Percentiles rank a stretch among this genome's conserved stretches.
Conservation (phyloP, 495 filamentous ascomycete species). For the Neurospora hispaniola region DNA sequence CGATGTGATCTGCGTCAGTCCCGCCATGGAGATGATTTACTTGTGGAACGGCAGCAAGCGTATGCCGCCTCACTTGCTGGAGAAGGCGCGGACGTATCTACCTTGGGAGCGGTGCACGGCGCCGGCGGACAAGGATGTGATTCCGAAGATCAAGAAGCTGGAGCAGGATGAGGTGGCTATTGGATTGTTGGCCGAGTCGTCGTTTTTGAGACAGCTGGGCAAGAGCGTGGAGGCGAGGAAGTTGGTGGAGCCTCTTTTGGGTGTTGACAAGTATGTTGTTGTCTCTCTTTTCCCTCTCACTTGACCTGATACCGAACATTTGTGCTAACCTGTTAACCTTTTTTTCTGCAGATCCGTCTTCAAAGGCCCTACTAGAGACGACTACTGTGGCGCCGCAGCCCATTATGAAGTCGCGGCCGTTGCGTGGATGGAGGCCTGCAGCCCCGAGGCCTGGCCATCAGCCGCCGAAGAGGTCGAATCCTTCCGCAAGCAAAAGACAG, state of each 20-base stretch:
- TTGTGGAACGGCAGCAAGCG: conserved; percentile 81
- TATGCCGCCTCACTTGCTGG: conserved; percentile 55
- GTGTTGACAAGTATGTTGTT: conserved; percentile 47
- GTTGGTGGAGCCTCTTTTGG: conserved; percentile 48
- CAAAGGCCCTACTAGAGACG: conserved; percentile 65
- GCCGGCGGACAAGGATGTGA: conserved; percentile 31
- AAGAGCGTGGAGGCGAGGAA: conserved; percentile 52
- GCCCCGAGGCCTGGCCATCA: conserved; percentile 15
- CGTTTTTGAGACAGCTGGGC: conserved; percentile 52
- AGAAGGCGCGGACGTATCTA: conserved; percentile 50
- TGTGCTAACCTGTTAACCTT: background rate
- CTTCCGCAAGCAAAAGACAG: conserved; percentile 43
- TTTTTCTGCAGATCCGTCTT: conserved; percentile 39
- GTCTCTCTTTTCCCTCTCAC: background rate
- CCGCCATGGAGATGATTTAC: conserved; percentile 89
- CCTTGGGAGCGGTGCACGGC: conserved; percentile 50
- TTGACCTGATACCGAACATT: background rate
- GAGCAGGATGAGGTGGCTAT: conserved; percentile 75
- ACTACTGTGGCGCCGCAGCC: conserved; percentile 71
- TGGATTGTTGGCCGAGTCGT: conserved; percentile 53
- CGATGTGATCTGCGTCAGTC: conserved; percentile 76
- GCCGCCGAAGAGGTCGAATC: conserved; percentile 19
- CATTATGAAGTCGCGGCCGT: conserved; percentile 84
- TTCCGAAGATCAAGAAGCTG: conserved; percentile 47
- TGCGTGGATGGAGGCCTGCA: conserved; percentile 55